A percentile compares a stretch with the other conserved stretches of the same genome.
Evolutionary conservation across 345 rosid species (phyloP).

Genomic region (Cochlearia excelsa): DNA sequence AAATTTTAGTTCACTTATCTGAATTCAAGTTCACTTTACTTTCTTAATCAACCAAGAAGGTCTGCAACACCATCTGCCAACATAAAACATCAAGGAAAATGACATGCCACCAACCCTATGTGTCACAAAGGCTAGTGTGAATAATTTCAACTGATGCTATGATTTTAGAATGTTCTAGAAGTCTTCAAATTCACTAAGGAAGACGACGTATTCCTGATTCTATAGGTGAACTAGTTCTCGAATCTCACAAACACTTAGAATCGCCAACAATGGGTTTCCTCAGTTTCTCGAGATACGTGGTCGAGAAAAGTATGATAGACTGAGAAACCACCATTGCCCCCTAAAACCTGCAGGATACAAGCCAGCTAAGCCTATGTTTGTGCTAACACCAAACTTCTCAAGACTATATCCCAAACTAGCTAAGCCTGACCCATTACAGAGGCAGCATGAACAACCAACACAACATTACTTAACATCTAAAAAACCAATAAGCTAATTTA

Average conservation of each 20-base stretch:
- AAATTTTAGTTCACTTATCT: conserved; percentile 34
- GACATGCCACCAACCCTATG: conserved; percentile 36
- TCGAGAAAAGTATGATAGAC: conserved; percentile 21
- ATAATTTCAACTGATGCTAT: conserved; percentile 5
- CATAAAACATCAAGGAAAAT: conserved; percentile 35
- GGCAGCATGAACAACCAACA: conserved; percentile 6
- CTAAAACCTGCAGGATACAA: conserved; percentile 62
- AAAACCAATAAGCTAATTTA: conserved; percentile 4
- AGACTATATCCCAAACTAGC: conserved; percentile 22
- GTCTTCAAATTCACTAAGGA: conserved; percentile 8
- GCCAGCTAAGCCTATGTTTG: conserved; percentile 51
- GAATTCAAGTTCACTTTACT: conserved; percentile 44
- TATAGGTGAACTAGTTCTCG: conserved; percentile 39
- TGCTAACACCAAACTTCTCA: conserved; percentile 31
- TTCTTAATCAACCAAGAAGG: conserved; percentile 36
- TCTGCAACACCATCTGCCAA: conserved; percentile 52
- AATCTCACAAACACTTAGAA: conserved; percentile 36
- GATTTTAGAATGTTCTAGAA: conserved; percentile 1
- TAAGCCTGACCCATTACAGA: conserved; percentile 9
- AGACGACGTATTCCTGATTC: conserved; percentile 34
- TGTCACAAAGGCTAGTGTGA: conserved; percentile 18
- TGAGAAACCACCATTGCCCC: conserved; percentile 33
- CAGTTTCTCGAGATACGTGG: conserved; percentile 14
- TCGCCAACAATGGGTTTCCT: conserved; percentile 30
- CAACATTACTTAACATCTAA: background rate